Percentiles rank a stretch among this genome's conserved stretches.
phyloP scores from a whole-genome alignment of 768 basidiomycete species.

The Macrocybe gigantea region DNA sequence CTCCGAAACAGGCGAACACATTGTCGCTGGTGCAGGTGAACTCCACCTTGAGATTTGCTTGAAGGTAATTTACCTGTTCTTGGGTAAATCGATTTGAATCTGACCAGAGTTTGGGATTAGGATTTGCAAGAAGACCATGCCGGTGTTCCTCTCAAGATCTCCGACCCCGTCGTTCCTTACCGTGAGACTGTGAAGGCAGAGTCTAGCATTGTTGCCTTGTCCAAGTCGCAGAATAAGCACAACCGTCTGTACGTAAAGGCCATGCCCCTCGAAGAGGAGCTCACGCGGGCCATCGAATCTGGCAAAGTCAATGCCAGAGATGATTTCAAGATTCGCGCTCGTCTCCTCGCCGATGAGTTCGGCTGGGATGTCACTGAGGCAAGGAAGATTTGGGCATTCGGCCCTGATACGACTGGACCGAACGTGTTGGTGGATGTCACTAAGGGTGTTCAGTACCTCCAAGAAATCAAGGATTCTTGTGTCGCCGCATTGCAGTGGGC shows the following conservation, averaged over 20 bases:
- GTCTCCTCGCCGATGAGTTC: constrained; percentile 90
- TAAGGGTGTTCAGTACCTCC: constrained; percentile 98
- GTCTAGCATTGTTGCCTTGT: constrained; percentile 91
- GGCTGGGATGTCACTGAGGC: constrained; percentile 99
- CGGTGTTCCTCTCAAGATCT: constrained; percentile 97
- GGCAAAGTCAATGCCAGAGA: constrained; percentile 86
- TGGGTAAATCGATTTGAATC: neutral
- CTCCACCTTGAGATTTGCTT: constrained; percentile 98
- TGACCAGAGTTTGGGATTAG: constrained; percentile 59
- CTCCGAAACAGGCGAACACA: constrained; percentile 89
- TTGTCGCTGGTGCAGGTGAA: constrained; percentile 98
- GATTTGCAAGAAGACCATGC: constrained; percentile 99
- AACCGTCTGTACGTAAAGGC: constrained; percentile 96
- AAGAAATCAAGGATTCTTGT: constrained; percentile 99
- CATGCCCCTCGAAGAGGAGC: constrained; percentile 87
- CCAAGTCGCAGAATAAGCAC: constrained; percentile 99
- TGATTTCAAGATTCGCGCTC: constrained; percentile 95
- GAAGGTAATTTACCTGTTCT: constrained; percentile 50
- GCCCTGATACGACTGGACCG: constrained; percentile 94
- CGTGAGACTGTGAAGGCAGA: constrained; percentile 96
- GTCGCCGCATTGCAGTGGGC: constrained; percentile 99
- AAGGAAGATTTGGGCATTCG: constrained; percentile 99
- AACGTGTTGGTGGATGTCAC: constrained; percentile 97
- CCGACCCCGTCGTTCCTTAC: constrained; percentile 95
- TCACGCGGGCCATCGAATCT: constrained; percentile 84